Conservation (phyloP, 345 rosid genomes). For the Clausena lansium region DNA sequence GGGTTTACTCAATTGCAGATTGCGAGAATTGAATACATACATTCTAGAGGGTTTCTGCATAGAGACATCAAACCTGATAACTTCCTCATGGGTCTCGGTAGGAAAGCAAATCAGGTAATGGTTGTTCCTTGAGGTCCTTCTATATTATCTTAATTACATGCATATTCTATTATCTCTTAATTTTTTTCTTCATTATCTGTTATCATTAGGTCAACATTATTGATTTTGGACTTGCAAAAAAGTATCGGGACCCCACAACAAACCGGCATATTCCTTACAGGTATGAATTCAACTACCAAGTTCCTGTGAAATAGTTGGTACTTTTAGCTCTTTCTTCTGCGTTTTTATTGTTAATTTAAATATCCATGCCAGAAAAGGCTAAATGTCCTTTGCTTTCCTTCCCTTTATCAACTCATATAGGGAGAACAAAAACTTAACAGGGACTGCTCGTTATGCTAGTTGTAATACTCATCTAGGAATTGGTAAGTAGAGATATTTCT, state of each 20-base stretch:
- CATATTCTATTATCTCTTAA: neutral
- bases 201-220: conserved; percentile 55
- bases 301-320: neutral
- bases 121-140: neutral
- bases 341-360: neutral
- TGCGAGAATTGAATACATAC: conserved; percentile 61
- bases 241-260: conserved; percentile 60
- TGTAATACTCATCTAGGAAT: conserved; percentile 63
- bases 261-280: conserved; percentile 70
- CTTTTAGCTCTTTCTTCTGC: neutral
- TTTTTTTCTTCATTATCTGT: neutral
- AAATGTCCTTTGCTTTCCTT: neutral
- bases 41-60: conserved; percentile 67
- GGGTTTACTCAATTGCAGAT: conserved; percentile 34
- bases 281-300: conserved; percentile 22
- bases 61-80: conserved; percentile 81
- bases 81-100: conserved; percentile 78
- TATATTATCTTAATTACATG: neutral
- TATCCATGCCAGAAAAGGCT: neutral
- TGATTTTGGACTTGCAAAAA: conserved; percentile 85
- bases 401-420: conserved; percentile 22
- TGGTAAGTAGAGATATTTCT: conserved; percentile 28
- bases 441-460: conserved; percentile 63
- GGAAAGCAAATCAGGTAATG: conserved; percentile 69
- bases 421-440: conserved; percentile 58